Conservation (phyloP, 169 alveolate genomes). For the Plasmodium cynomolgi region DNA sequence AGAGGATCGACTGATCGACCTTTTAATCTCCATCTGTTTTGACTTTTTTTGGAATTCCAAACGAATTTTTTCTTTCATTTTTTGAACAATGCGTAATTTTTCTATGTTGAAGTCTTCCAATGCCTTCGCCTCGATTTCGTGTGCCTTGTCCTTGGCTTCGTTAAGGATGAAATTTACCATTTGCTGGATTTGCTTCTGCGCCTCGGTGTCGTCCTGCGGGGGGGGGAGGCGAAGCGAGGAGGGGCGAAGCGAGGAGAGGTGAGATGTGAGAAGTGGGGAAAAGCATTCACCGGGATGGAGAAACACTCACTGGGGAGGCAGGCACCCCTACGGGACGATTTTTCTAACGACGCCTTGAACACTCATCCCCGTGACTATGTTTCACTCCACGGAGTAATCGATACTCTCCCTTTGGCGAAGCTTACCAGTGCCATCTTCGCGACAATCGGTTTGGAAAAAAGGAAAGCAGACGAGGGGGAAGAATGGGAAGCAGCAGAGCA, state of each 20-base stretch:
- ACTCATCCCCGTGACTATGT: not conserved
- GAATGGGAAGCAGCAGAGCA: not conserved
- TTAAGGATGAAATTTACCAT: slow-evolving; percentile 94
- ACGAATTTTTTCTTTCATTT: slow-evolving; percentile 92
- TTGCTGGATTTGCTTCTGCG: slow-evolving; percentile 93
- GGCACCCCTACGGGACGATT: not conserved
- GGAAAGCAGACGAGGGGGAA: not conserved
- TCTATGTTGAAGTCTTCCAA: slow-evolving; percentile 93
- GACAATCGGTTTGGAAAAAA: not conserved
- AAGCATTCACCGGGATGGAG: not conserved
- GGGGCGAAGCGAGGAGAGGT: not conserved
- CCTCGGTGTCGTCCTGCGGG: slow-evolving; percentile 91
- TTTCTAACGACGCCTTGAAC: not conserved
- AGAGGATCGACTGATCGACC: slow-evolving; percentile 89
- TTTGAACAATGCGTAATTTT: slow-evolving; percentile 91
- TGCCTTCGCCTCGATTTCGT: slow-evolving; percentile 94
- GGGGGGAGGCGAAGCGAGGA: not conserved
- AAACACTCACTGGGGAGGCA: not conserved
- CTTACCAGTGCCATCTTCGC: slow-evolving; percentile 38
- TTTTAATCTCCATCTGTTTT: slow-evolving; percentile 86
- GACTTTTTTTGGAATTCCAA: slow-evolving; percentile 84
- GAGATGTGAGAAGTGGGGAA: not conserved
- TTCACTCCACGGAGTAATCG: not conserved
- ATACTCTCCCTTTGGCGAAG: not conserved
- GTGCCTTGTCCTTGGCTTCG: slow-evolving; percentile 95